Evolutionary conservation across 768 basidiomycete genomes (phyloP), one percentile per base, ranked within the genome.

Genomic region (Cystobasidium onofrii): DNA sequence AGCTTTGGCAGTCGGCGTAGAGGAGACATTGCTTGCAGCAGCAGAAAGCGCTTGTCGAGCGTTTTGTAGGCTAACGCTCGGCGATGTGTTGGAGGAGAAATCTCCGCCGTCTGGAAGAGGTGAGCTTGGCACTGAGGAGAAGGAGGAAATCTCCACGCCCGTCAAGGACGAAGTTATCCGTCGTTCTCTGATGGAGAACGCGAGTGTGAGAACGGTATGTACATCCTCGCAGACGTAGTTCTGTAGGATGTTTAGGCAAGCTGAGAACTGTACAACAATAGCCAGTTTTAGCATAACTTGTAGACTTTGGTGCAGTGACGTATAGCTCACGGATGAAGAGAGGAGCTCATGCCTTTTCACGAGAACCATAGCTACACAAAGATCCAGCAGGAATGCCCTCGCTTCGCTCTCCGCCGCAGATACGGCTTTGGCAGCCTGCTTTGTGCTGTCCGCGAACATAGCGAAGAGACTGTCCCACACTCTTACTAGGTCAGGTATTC

Each of bases 381-480:
- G 33, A 29, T 71, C 69, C 1, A 71, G 69, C 13, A 71, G 34
- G 34, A 71, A 71, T 9, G 33, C 55, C 10, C 69, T 27, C 10
- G 69, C 54, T 27, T 71, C 50, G 34, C 69, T 71, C n/a, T 67
- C 65, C 18, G 39, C 4, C 27, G 29, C 65, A 7, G 57, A 60
- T 4, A 60, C 29, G 6, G 65, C 65, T 67, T 67, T 67, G 29
- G 69, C 69, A 31, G 54, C 55, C 23, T 31, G 20, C 25, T 23
- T 29, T 27, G 29, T 60, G 33, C 29, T 71, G 25, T 71, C 69
- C 2, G 69, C 69, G 13, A 71, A 55, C 33, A 71, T 52, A 4
- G 69, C 69, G 34, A 71, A 71, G 50, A 71, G 54, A 44, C 54
- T 57, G 54, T 71, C 69, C 69, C 69, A 71, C 20, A 71, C 39